Percentiles rank a stretch among this genome's conserved stretches.
Evolutionary conservation across 768 basidiomycete genomes (phyloP).

Genomic region (Tylopilus plumbeoviolaceoides): DNA sequence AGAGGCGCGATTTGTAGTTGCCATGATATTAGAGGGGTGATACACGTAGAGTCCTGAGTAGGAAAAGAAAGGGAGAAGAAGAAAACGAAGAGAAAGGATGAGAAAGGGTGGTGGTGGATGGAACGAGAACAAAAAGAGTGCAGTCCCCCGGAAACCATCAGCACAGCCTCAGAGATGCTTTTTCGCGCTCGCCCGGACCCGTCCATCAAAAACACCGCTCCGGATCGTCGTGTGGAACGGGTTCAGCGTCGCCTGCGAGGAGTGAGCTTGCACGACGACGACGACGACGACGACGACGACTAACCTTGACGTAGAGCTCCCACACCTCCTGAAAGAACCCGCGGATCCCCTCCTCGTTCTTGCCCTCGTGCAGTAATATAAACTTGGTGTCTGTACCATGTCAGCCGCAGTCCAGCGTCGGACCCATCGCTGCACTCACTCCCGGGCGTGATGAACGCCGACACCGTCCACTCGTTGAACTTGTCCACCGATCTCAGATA

Average conservation of each 20-base stretch:
- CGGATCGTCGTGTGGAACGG: constrained; percentile 91
- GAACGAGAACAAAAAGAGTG: constrained; percentile 21
- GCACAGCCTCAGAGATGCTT: constrained; percentile 54
- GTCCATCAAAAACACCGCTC: constrained; percentile 75
- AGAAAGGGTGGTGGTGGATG: neutral
- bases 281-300: neutral
- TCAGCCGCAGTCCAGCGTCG: too few species aligned
- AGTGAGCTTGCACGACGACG: neutral
- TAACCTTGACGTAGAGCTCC: constrained; percentile 95
- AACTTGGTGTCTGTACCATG: constrained; percentile 81
- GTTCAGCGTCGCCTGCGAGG: constrained; percentile 72
- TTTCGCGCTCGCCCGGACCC: constrained; percentile 83
- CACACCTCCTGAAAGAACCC: constrained; percentile 92
- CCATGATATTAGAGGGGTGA: constrained; percentile 35
- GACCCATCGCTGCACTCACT: too few species aligned
- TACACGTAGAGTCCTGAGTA: constrained; percentile 17
- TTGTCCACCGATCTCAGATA: constrained; percentile 94
- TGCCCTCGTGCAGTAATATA: constrained; percentile 87
- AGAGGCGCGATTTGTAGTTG: constrained; percentile 63
- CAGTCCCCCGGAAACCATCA: too few species aligned
- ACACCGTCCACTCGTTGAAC: constrained; percentile 99
- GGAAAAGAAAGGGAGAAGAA: constrained; percentile 7
- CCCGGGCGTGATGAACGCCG: constrained; percentile 91
- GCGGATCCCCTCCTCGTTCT: constrained; percentile 96
- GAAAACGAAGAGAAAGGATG: constrained; percentile 11